phyloP scores from a whole-genome alignment of 768 basidiomycete genomes.

The Calocera cornea region DNA sequence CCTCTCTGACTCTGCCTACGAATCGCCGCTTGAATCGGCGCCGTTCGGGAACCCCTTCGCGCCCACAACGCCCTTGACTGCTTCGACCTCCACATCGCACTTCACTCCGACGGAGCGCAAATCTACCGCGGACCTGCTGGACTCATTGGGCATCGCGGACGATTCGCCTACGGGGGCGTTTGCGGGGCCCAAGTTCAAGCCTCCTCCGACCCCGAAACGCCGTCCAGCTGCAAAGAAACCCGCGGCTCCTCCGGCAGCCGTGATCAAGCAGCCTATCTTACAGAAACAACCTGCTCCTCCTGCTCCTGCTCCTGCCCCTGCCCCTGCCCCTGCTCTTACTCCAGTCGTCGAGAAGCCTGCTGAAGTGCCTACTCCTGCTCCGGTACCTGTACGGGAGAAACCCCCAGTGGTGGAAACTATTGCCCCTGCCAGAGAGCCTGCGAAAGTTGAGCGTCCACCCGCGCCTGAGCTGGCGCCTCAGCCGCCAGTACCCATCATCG shows the following conservation, averaged over 20 bases:
- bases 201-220: background rate
- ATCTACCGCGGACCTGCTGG: background rate
- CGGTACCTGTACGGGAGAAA: background rate
- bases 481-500: slow-evolving; percentile 19
- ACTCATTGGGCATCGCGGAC: background rate
- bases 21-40: background rate
- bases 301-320: background rate
- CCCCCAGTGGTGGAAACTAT: background rate
- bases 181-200: background rate
- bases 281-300: background rate
- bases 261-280: background rate
- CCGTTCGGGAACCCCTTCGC: background rate
- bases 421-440: background rate
- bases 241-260: background rate
- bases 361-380: background rate
- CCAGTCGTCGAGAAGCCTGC: background rate
- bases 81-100: background rate
- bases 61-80: background rate
- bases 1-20: background rate
- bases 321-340: background rate
- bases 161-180: background rate
- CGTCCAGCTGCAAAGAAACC: background rate
- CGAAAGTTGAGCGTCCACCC: background rate
- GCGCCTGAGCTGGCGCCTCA: slow-evolving; percentile 25
- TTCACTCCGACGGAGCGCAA: background rate